A percentile compares a stretch with the other conserved stretches of the same genome.
Evolutionary conservation across 2,329 filamentous ascomycete genomes (phyloP).

Genomic region (Fusarium foetens): DNA sequence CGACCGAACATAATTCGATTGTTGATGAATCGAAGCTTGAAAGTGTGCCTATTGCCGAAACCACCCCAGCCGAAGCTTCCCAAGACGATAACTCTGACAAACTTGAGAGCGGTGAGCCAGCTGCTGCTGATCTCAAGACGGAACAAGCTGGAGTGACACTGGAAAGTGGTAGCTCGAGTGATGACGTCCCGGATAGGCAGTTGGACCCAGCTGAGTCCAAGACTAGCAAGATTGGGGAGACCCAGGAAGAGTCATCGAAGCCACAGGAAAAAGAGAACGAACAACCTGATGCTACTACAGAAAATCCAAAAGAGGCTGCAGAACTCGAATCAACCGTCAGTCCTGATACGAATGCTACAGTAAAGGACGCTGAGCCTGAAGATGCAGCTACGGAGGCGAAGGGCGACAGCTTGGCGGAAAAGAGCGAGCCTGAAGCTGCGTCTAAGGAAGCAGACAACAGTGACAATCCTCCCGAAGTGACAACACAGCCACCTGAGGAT

Average conservation of each 20-base stretch:
- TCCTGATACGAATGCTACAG: slow-evolving; percentile 1
- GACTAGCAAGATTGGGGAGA: background rate
- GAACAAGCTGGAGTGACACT: slow-evolving; percentile 1
- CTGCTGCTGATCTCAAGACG: background rate
- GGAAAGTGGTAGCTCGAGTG: slow-evolving; percentile 1
- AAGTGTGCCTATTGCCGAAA: background rate
- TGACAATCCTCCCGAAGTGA: slow-evolving; percentile 2
- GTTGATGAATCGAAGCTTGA: background rate
- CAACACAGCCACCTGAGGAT: background rate
- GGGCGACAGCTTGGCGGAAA: background rate
- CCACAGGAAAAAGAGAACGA: slow-evolving; percentile 3
- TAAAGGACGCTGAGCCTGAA: slow-evolving; percentile 1
- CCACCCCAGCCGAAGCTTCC: background rate
- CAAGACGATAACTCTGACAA: background rate
- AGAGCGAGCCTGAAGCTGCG: background rate
- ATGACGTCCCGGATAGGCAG: background rate
- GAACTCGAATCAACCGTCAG: background rate
- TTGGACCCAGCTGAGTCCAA: background rate
- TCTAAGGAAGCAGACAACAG: background rate
- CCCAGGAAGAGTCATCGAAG: slow-evolving; percentile 5
- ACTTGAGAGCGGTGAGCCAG: background rate
- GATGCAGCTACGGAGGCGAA: slow-evolving; percentile 1
- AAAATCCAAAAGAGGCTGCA: slow-evolving; percentile 6
- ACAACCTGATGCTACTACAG: slow-evolving; percentile 1
- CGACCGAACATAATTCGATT: background rate